Percentiles rank a stretch among this genome's conserved stretches.
Evolutionary conservation across 1,139 yeast genomes (phyloP).

Genomic region (Pneumocystis canis): DNA sequence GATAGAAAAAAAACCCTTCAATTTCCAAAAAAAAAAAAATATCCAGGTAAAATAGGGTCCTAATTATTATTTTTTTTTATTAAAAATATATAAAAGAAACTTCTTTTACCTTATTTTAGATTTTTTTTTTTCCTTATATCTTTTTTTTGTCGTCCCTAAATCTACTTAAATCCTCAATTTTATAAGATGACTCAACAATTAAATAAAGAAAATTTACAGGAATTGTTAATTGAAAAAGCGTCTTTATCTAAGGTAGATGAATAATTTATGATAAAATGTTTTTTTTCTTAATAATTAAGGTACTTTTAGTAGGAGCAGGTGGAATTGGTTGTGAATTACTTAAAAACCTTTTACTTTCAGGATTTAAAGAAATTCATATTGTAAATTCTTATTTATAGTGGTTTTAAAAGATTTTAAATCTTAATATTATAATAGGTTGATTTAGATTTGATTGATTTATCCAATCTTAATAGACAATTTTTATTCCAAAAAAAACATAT

Average conservation of each 20-base stretch:
- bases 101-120: neutral
- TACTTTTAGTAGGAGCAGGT: constrained; percentile 91
- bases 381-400: constrained; percentile 21
- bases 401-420: neutral
- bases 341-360: constrained; percentile 68
- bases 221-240: neutral
- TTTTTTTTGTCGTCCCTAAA: neutral
- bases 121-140: neutral
- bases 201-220: neutral
- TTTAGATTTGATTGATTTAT: constrained; percentile 81
- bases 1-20: neutral
- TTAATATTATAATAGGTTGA: constrained; percentile 33
- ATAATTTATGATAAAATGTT: neutral
- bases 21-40: neutral
- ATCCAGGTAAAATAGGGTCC: neutral
- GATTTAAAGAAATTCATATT: constrained; percentile 78
- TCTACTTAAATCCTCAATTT: neutral
- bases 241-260: neutral
- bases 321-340: constrained; percentile 97
- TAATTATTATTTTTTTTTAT: too few species aligned
- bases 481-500: constrained; percentile 76
- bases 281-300: constrained; percentile 20
- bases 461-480: constrained; percentile 87
- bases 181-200: neutral
- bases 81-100: too few species aligned